Conservation (phyloP, 768 basidiomycete species). For the Strobilomyces echinocephalus region DNA sequence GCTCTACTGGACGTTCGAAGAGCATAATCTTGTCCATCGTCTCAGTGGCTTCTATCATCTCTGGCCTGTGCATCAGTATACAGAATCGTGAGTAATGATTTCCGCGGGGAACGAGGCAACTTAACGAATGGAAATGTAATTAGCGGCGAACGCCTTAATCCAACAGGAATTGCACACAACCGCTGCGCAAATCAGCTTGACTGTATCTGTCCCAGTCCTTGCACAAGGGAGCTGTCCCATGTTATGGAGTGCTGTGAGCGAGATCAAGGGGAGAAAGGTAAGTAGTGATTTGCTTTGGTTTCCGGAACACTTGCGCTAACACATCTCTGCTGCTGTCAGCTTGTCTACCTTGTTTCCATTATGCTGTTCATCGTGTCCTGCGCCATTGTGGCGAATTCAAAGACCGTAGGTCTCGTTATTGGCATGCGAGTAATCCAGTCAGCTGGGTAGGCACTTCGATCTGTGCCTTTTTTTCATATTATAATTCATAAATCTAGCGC, state of each 20-base stretch:
- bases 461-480: not conserved
- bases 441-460: constrained; percentile 42
- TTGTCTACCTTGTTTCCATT: constrained; percentile 53
- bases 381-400: constrained; percentile 53
- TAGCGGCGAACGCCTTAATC: constrained; percentile 67
- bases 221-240: constrained; percentile 54
- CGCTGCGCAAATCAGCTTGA: constrained; percentile 58
- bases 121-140: not conserved
- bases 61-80: constrained; percentile 25
- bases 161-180: constrained; percentile 58
- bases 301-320: constrained; percentile 23
- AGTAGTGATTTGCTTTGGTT: constrained; percentile 4
- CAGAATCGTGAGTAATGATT: constrained; percentile 25
- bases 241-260: constrained; percentile 30
- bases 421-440: constrained; percentile 67
- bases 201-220: constrained; percentile 66
- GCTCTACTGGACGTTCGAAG: constrained; percentile 7
- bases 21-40: constrained; percentile 18
- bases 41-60: constrained; percentile 27
- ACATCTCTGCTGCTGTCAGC: constrained; percentile 24
- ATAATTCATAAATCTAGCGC: constrained; percentile 35
- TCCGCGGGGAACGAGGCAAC: not conserved
- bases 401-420: constrained; percentile 54
- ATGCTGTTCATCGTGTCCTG: constrained; percentile 52
- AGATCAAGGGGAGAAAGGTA: constrained; percentile 73